A percentile compares a stretch with the other conserved stretches of the same genome.
Evolutionary conservation across 1,284 basidiomycete species (phyloP).

Genomic region (Pseudozyma pruni): DNA sequence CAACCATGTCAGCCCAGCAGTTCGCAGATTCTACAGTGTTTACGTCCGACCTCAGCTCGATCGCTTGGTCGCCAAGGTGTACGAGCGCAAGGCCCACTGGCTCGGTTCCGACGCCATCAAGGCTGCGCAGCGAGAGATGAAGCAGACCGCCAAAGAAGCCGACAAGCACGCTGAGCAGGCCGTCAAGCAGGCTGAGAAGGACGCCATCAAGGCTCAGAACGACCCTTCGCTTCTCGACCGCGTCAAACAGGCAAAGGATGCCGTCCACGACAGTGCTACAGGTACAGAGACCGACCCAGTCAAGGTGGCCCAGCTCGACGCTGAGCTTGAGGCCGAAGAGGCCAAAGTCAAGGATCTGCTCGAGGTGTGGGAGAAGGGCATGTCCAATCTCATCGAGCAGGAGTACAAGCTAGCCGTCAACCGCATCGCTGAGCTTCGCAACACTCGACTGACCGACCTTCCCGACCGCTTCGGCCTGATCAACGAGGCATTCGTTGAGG

Average conservation of each 20-base stretch:
- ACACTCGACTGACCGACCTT: slow-evolving; percentile 42
- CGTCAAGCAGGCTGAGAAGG: slow-evolving; percentile 46
- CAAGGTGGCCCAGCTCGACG: slow-evolving; percentile 53
- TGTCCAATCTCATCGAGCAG: slow-evolving; percentile 52
- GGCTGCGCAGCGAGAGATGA: slow-evolving; percentile 37
- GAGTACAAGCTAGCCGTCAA: slow-evolving; percentile 56
- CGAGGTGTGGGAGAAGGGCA: slow-evolving; percentile 56
- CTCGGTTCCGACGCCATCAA: slow-evolving; percentile 51
- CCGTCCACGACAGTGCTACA: slow-evolving; percentile 32
- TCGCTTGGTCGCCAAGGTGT: slow-evolving; percentile 49
- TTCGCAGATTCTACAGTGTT: slow-evolving; percentile 52
- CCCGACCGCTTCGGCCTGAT: slow-evolving; percentile 57
- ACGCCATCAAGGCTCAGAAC: slow-evolving; percentile 47
- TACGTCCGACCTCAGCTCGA: slow-evolving; percentile 60
- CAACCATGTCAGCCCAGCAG: slow-evolving; percentile 54
- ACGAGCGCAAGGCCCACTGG: slow-evolving; percentile 54
- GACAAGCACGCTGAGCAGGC: slow-evolving; percentile 41
- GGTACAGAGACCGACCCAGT: slow-evolving; percentile 40
- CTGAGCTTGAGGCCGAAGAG: slow-evolving; percentile 57
- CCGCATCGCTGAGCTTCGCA: slow-evolving; percentile 52
- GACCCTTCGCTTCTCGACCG: slow-evolving; percentile 52
- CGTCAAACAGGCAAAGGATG: slow-evolving; percentile 51
- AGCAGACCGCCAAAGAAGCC: slow-evolving; percentile 28
- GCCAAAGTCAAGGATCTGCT: slow-evolving; percentile 51
- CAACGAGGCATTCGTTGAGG: slow-evolving; percentile 58